Base-by-base conservation (phyloP, 768 basidiomycete genomes). In the Mycena galopus region DNA sequence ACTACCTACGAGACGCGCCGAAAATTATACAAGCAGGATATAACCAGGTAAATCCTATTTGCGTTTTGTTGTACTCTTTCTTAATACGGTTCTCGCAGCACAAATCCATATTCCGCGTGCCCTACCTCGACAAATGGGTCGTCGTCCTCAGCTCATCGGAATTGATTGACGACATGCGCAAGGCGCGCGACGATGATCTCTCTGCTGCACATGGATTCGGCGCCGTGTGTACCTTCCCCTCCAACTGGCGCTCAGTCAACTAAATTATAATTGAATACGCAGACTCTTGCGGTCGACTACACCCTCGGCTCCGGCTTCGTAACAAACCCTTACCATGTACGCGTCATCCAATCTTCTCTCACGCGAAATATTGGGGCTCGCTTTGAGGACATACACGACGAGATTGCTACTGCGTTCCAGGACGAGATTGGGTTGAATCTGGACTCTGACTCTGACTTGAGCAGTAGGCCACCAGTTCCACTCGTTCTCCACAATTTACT, bases 151-250 rank as follows among this genome's bases (percentile, higher is more conserved):
- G 82, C 23, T 85, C 87, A 1, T 78, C 81, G 0, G 71, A 84
- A 29, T 79, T 85, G 56, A 78, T 90, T 16, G 86, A 90, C 8
- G 90, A 91, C 50, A 75, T 92, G 21, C 83, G 88, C 27, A 79
- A 76, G 62, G 82, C 83, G 0, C 67, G 71, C 0, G 80, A 83
- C 3, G 80, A 83, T 1, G 72, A 81, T 11, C 74, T 84, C 2
- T 82, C 79, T 1, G 79, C 81, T n/a, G 57, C 60, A 2, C 79
- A 80, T 16, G 79, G 80, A 27, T 69, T 77, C 25, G 65, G 73
- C 17, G 79, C 82, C 2, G 83, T 85, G 69, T 25, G 74, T 57
- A 21, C 39, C 27, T 4, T 8, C 35, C 3, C 35, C 33, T 23
- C 63, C 9, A 11, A 56, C 7, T 56, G 11, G 8, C 50, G 12